Evolutionary conservation across 148 eudicot species (phyloP), one percentile per base, ranked within the genome.

Genomic region (Euryodendron excelsum): DNA sequence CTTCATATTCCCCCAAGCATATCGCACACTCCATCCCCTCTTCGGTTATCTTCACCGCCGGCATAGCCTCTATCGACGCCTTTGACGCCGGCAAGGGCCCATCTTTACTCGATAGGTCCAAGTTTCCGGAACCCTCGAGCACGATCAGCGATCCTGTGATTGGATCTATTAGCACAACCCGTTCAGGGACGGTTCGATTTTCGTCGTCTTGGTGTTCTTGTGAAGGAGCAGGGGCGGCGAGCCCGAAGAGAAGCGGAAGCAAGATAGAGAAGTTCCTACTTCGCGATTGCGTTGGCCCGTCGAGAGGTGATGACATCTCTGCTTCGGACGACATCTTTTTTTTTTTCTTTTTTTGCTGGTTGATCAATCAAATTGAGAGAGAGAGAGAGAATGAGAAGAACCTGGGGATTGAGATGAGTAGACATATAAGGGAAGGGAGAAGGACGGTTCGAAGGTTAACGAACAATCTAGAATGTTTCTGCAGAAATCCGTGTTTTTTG

Each of bases 81-180:
- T 84, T 82, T 2, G 87, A 80, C 21, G 87, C 87, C 58, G 89
- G 89, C 10, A 72, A 34, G 1, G 70, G 79, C 1, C 84, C 84
- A 0, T 70, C 80, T 31, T 84, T 87, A 3, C 2, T 4, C 14
- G 33, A n/a, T 1, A 63, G 50, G 3, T 75, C 76, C 45, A 48
- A 27, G 52, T 68, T 73, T 18, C 41, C 55, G 4, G 65, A 34
- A n/a, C 63, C 77, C 17, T 56, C 77, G 47, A 83, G 55, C 11
- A 83, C 52, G 20, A 69, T 47, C 37, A 59, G 17, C 1, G 75
- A 45, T 14, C 73, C n/a, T 8, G 71, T 45, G 4, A 63, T 1
- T 12, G 70, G 39, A 47, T 45, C 20, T 17, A 21, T 8, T 2
- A 59, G 20, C 21, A 59, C 18, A 0, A 75, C 0, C 8, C 34